Base-by-base conservation (phyloP, 495 filamentous ascomycete genomes). In the Hyaloscypha finlandica region DNA sequence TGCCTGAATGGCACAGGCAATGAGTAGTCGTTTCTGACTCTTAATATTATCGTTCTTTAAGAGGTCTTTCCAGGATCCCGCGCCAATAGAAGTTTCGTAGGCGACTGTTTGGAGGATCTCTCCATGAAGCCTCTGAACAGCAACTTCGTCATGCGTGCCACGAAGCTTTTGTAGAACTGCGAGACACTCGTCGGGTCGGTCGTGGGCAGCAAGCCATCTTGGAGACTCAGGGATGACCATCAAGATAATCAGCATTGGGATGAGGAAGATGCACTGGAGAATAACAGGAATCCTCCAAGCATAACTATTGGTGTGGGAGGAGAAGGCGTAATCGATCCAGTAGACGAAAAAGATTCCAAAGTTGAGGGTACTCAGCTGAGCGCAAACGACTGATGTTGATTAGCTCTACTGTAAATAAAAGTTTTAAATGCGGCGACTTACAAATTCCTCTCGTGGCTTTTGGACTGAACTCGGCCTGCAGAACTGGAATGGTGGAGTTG, bases 401-500 rank as follows among this genome's bases (percentile, higher is more conserved):
- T n/a, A n/a, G n/a, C n/a, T n/a, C n/a, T n/a, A n/a, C n/a, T n/a
- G n/a, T n/a, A n/a, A n/a, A n/a, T n/a, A n/a, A n/a, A n/a, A n/a
- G n/a, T n/a, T n/a, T 37, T 11, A 11, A 37, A 37, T 37, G 33
- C 33, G 5, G 33, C 33, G n/a, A 59, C 62, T 55, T 57, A 71
- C 66, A 71, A 2, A 69, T 32, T 6, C 74, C 74, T 58, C 73
- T 32, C 2, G 51, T 74, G 19, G 72, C 72, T 56, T 74, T 75
- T 76, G 79, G n/a, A n/a, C n/a, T n/a, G 16, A 80, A 68, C 63
- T 86, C 83, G 3, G 80, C 77, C 63, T 84, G 83, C 70, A 80
- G 84, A 52, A 84, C 78, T 4, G 83, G 81, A 29, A 80, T 80
- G 5, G 80, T 83, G 29, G 76, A 75, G 8, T 79, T 79, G 61